These are phyloP conservation scores for Pascua sp. DNA, from an alignment of 1,284 basidiomycete genomes.

Conservation along the genomic window DNA sequence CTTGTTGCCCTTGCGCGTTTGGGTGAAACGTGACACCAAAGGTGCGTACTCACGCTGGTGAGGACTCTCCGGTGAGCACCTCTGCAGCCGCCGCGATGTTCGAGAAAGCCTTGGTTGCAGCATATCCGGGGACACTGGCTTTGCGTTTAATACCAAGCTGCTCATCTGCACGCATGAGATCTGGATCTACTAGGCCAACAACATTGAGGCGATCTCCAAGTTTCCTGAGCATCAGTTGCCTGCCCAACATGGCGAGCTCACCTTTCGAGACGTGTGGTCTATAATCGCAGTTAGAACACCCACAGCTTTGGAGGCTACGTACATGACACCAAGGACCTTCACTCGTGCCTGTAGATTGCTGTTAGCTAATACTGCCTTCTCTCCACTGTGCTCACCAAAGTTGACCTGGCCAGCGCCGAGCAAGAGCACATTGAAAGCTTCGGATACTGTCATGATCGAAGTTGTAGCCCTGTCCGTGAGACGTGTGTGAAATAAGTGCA, in stretches of 20 bases:
- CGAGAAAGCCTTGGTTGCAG: background rate
- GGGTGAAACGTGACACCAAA: too few species aligned
- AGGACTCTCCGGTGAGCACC: background rate
- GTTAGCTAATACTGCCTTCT: too few species aligned
- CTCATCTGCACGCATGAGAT: background rate
- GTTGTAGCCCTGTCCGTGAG: too few species aligned
- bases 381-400: background rate
- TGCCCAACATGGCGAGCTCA: background rate
- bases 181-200: background rate
- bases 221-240: background rate
- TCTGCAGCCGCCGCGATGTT: background rate
- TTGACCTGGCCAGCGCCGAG: background rate
- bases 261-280: background rate
- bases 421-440: background rate
- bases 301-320: background rate
- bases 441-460: too few species aligned
- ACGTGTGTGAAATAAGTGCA: too few species aligned
- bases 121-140: background rate
- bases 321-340: conserved; percentile 2
- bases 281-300: background rate
- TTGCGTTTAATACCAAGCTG: background rate
- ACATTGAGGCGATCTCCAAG: background rate
- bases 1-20: too few species aligned
- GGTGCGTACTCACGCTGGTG: background rate
- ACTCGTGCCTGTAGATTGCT: background rate